These are phyloP conservation scores for Syncephalis plumigaleata DNA, from an alignment of 371 early-diverging fungal species.

Conservation along the genomic window DNA sequence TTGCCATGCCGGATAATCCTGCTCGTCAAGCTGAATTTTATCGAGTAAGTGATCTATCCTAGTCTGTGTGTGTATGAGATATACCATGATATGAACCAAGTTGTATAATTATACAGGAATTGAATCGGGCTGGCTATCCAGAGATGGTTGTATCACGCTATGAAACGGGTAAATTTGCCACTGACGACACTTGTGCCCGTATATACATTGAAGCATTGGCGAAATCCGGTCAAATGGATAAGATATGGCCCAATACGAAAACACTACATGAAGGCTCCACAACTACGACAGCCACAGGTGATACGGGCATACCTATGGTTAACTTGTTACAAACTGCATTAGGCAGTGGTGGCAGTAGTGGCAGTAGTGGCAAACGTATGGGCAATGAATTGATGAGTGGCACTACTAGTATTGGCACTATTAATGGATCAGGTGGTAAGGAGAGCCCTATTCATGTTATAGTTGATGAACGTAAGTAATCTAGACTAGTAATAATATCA, in stretches of 20 bases:
- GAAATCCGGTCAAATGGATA: conserved; percentile 36
- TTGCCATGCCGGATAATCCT: conserved; percentile 36
- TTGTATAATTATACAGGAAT: conserved; percentile 46
- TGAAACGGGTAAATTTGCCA: conserved; percentile 41
- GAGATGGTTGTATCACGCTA: conserved; percentile 43
- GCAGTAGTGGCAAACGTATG: conserved; percentile 10
- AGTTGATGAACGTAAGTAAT: conserved; percentile 25
- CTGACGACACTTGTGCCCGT: conserved; percentile 45
- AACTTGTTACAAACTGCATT: conserved; percentile 12
- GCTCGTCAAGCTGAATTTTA: conserved; percentile 47
- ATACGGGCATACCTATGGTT: conserved; percentile 11
- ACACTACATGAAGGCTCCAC: conserved; percentile 7
- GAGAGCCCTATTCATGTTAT: conserved; percentile 33
- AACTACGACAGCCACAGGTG: conserved; percentile 5
- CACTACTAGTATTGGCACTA: conserved; percentile 7
- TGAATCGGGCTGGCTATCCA: conserved; percentile 38
- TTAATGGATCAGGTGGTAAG: conserved; percentile 17
- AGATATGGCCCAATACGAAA: conserved; percentile 44
- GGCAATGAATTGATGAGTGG: conserved; percentile 4
- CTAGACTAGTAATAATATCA: not conserved
- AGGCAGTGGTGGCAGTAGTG: conserved; percentile 5
- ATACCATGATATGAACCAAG: too few relatives aligned
- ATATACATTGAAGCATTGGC: conserved; percentile 52
- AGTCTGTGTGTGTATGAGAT: too few relatives aligned
- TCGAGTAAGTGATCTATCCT: conserved; percentile 23